Base-by-base conservation (phyloP, 352 stramenopile genomes). In the Phytophthora ohioensis region DNA sequence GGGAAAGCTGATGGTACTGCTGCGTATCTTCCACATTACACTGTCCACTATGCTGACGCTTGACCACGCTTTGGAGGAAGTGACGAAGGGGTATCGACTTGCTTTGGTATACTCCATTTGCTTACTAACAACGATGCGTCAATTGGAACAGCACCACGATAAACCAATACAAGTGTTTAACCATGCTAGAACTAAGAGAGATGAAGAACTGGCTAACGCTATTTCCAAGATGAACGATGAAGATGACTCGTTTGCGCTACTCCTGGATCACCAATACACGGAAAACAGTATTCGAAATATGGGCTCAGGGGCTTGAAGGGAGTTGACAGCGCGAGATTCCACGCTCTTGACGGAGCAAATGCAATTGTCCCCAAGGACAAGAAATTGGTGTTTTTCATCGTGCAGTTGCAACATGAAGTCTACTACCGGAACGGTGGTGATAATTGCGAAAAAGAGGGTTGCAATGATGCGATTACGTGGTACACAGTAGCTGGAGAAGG, bases 41-140 rank as follows among this genome's bases (percentile, higher is more conserved):
- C 69, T 4, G 57, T 77, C 0, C 69, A 77, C 38, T 77, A 73
- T 49, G 64, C 69, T 32, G 69, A 77, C 31, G 64, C 58, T 15
- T 15, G 54, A 70, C 12, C 69, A 77, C 47, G 49, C 64, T n/a
- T 21, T 76, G 30, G 56, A 71, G n/a, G 13, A 61, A 57, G 68
- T 72, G 43, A 77, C 58, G 30, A 69, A 66, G 11, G 57, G 64
- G 11, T 75, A 61, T 59, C 58, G 69, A 8, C 48, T 77, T 21
- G 69, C 56, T 11, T 42, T 73, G 7, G 48, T 56, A 12, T 77
- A 73, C 48, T 73, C 69, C 17, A 46, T 46, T 46, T 46, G 41
- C 3, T 46, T 46, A 27, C 41, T n/a, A 7, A 13, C 41, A n/a
- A 46, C 41, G 21, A 46, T 46, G 41, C 41, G 41, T 27, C 41